Evolutionary conservation across 768 basidiomycete species (phyloP), one percentile per base, ranked within the genome.

Genomic region (Cyclocybe aegerita): DNA sequence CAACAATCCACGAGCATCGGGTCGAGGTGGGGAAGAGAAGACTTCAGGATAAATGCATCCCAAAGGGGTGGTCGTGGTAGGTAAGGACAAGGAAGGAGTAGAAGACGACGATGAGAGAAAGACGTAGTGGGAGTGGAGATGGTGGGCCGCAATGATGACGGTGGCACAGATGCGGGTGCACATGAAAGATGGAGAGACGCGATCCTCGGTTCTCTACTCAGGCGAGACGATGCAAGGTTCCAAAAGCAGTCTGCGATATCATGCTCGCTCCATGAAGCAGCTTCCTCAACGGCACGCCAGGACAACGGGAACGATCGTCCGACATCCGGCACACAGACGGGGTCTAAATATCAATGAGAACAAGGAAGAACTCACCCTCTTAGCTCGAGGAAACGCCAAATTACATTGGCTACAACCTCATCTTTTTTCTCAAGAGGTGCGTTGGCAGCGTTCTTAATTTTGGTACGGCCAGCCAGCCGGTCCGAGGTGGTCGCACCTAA

Each of bases 341-440:
- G 46, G 37, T 37, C 15, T 35, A 45, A 39, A 47, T 49, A 43
- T 54, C 46, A 56, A 50, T 8, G 11, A 42, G 48, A 49, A 39
- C 49, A 53, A 40, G 48, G 40, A 16, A 16, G 16, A 44, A 80
- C 86, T 65, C 69, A 96, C 95, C 94, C 93, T 69, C 97, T 77
- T 50, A 98, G 74, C 67, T 98, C 96, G 49, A 99, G 80, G 81
- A 98, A 98, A 46, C 96, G 83, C 95, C 95, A 98, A 48, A 99
- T 90, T 23, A 96, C 94, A 64, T 99, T 99, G 7, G 95, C 95
- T 3, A 99, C 97, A 0, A 97, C 78, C 68, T 99, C 97, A 60
- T 99, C 97, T 72, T 98, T 98, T 74, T 97, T 98, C 53, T 98
- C 96, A 23, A 99, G 77, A 11, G 83, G 79, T 5, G 60, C 61